Percentiles rank a stretch among this genome's conserved stretches.
phyloP scores from a whole-genome alignment of 225 moss, liverwort and hornwort genomes.

The Polytrichum commune region DNA sequence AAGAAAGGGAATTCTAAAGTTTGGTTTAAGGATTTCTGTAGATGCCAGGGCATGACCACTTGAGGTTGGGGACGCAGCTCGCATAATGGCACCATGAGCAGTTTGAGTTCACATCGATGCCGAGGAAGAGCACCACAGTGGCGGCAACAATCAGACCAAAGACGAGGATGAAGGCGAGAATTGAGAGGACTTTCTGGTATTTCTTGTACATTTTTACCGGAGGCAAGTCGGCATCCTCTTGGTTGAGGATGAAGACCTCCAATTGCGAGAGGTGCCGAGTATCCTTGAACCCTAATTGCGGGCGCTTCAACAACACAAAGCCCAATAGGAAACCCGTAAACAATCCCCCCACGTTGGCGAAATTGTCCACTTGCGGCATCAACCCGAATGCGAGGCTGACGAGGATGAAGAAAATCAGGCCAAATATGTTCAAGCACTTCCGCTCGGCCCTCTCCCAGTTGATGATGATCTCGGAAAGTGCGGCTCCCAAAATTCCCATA shows the following conservation, averaged over 20 bases:
- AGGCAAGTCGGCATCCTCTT: conserved; percentile 38
- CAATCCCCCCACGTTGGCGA: conserved; percentile 75
- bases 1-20: neutral
- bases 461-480: conserved; percentile 51
- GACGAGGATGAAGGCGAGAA: conserved; percentile 38
- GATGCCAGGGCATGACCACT: conserved; percentile 58
- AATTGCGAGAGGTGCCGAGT: conserved; percentile 41
- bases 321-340: conserved; percentile 66
- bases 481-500: conserved; percentile 66
- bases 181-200: conserved; percentile 39
- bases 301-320: conserved; percentile 58
- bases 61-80: conserved; percentile 66
- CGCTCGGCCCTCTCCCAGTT: conserved; percentile 54
- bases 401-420: conserved; percentile 39
- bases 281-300: conserved; percentile 70
- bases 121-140: conserved; percentile 39
- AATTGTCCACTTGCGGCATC: conserved; percentile 94
- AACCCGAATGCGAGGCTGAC: conserved; percentile 72
- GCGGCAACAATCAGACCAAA: conserved; percentile 28
- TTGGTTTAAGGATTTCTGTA: conserved; percentile 14
- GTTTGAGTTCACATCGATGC: conserved; percentile 44
- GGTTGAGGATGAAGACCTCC: conserved; percentile 37
- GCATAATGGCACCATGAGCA: conserved; percentile 89
- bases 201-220: conserved; percentile 49
- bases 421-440: conserved; percentile 39